A percentile compares a stretch with the other conserved stretches of the same genome.
These are phyloP conservation scores for Circinella umbellata DNA, from an alignment of 371 early-diverging fungal genomes.

Conservation along the genomic window DNA sequence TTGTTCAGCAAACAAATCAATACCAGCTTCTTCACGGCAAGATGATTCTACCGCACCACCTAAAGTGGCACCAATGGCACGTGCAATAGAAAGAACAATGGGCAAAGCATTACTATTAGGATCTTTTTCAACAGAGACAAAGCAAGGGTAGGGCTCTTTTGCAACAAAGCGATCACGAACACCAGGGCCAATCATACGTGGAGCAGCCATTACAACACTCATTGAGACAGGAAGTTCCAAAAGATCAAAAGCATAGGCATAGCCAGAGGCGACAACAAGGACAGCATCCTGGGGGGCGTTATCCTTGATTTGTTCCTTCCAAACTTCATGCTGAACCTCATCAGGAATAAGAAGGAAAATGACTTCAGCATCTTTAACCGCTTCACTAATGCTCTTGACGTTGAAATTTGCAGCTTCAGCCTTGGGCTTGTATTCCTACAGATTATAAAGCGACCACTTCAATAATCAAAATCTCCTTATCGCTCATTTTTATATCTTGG, in stretches of 20 bases:
- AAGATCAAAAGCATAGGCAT: constrained; percentile 30
- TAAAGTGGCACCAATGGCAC: constrained; percentile 30
- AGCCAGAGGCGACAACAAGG: constrained; percentile 34
- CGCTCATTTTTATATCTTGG: no score
- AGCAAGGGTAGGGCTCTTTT: constrained; percentile 34
- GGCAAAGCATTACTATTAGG: constrained; percentile 17
- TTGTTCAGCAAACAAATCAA: constrained; percentile 34
- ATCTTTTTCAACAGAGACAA: constrained; percentile 30
- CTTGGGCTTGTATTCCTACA: constrained; percentile 29
- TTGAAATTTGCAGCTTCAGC: constrained; percentile 26
- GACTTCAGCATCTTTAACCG: constrained; percentile 27
- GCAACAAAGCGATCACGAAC: constrained; percentile 35
- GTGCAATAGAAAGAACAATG: constrained; percentile 23
- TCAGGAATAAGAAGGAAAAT: constrained; percentile 33
- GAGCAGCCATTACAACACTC: constrained; percentile 36
- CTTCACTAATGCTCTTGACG: constrained; percentile 28
- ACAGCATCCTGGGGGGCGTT: constrained; percentile 22
- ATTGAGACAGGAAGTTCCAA: constrained; percentile 25
- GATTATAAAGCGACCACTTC: no score
- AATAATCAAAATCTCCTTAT: no score
- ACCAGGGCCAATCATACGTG: constrained; percentile 38
- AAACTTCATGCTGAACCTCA: constrained; percentile 34
- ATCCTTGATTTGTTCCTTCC: constrained; percentile 32
- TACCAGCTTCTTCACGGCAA: constrained; percentile 34
- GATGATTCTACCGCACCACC: constrained; percentile 31